These are phyloP conservation scores for Phellinidium pouzarii DNA, from an alignment of 1,284 basidiomycete genomes.

Conservation along the genomic window DNA sequence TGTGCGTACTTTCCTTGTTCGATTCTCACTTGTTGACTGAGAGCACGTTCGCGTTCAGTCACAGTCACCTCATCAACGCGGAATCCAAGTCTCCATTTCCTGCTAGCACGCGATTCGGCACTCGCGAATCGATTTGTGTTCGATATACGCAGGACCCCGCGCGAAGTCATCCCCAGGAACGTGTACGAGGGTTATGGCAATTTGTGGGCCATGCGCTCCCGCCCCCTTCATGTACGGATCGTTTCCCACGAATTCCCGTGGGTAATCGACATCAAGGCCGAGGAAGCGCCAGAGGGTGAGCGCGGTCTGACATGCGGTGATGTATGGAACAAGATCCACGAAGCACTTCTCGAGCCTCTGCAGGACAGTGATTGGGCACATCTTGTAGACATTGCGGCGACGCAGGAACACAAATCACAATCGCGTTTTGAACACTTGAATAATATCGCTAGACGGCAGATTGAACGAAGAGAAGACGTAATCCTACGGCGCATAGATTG, in stretches of 20 bases:
- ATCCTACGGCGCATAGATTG: conserved; percentile 40
- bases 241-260: conserved; percentile 21
- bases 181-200: conserved; percentile 1
- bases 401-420: not conserved
- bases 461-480: not conserved
- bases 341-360: conserved; percentile 43
- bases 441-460: not conserved
- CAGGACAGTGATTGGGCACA: conserved; percentile 41
- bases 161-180: not conserved
- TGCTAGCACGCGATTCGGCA: conserved; percentile 7
- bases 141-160: conserved; percentile 4
- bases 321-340: conserved; percentile 46
- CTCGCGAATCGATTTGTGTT: not conserved
- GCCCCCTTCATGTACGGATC: conserved; percentile 15
- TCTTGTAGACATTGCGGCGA: not conserved
- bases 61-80: not conserved
- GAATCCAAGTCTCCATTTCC: conserved; percentile 9
- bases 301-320: conserved; percentile 38
- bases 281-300: conserved; percentile 21
- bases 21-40: not conserved
- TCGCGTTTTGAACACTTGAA: not conserved
- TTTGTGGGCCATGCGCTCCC: conserved; percentile 1
- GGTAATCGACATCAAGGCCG: conserved; percentile 20
- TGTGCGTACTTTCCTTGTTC: not conserved
- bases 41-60: not conserved